Conservation (phyloP, 768 basidiomycete species). For the Russula griseocarnosa region DNA sequence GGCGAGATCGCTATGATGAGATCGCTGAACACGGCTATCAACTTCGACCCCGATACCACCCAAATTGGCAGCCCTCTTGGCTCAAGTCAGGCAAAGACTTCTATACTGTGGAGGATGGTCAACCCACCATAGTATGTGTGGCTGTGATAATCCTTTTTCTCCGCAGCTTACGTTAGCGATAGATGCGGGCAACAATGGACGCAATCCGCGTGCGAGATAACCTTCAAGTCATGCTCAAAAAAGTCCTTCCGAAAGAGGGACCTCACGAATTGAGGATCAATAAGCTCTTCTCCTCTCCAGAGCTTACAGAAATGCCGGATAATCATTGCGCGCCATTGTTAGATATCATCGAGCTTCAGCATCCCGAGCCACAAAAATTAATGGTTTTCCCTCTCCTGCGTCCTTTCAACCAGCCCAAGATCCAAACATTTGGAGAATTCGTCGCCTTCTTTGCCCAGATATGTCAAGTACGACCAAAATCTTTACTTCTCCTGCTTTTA, state of each 20-base stretch:
- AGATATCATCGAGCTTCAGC: slow-evolving; percentile 28
- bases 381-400: slow-evolving; percentile 39
- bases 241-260: slow-evolving; percentile 5
- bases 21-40: slow-evolving; percentile 7
- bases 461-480: slow-evolving; percentile 34
- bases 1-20: slow-evolving; percentile 9
- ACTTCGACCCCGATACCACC: slow-evolving; percentile 23
- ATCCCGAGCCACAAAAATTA: slow-evolving; percentile 15
- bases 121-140: slow-evolving; percentile 17
- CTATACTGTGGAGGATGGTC: slow-evolving; percentile 17
- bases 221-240: slow-evolving; percentile 22
- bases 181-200: slow-evolving; percentile 23
- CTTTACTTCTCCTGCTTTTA: background rate
- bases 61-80: slow-evolving; percentile 22
- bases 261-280: slow-evolving; percentile 18
- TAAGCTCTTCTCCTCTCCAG: slow-evolving; percentile 21
- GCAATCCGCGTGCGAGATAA: slow-evolving; percentile 10
- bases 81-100: slow-evolving; percentile 11
- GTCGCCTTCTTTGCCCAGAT: slow-evolving; percentile 36
- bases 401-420: slow-evolving; percentile 32
- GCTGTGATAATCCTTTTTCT: background rate
- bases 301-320: slow-evolving; percentile 28
- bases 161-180: background rate
- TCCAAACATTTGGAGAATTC: slow-evolving; percentile 38
- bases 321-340: slow-evolving; percentile 33